These are phyloP conservation scores for Aspergillus funiculosus DNA, from an alignment of 495 filamentous ascomycete genomes.

Conservation along the genomic window DNA sequence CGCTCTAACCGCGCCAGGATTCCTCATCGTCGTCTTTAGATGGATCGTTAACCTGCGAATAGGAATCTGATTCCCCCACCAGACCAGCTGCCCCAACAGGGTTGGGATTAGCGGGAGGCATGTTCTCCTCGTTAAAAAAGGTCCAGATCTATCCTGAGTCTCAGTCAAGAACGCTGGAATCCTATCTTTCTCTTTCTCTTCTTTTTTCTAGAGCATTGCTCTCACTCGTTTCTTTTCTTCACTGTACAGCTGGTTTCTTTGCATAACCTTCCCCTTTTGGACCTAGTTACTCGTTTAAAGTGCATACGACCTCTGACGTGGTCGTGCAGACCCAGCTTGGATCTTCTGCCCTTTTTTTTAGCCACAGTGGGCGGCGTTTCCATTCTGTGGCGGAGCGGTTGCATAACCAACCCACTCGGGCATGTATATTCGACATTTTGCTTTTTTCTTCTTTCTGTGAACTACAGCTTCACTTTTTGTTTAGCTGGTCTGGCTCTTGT, in stretches of 20 bases:
- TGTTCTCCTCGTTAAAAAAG: conserved; percentile 23
- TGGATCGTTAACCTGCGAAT: conserved; percentile 22
- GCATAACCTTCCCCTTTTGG: conserved; percentile 13
- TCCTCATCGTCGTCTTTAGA: conserved; percentile 21
- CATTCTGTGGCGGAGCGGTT: conserved; percentile 42
- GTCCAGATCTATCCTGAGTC: conserved; percentile 22
- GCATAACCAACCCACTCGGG: conserved; percentile 21
- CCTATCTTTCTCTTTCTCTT: conserved; percentile 12
- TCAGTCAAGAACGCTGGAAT: conserved; percentile 8
- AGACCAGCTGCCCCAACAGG: conserved; percentile 10
- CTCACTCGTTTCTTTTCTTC: conserved; percentile 14
- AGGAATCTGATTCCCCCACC: conserved; percentile 15
- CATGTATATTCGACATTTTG: conserved; percentile 9
- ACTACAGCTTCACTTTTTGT: conserved; percentile 9
- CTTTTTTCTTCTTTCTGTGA: conserved; percentile 1
- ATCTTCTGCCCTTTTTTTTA: conserved; percentile 21
- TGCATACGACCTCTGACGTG: conserved; percentile 25
- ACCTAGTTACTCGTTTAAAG: conserved; percentile 6
- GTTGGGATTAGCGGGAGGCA: conserved; percentile 20
- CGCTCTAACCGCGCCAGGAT: conserved; percentile 27
- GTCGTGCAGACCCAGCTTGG: conserved; percentile 25
- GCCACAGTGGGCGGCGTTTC: conserved; percentile 24
- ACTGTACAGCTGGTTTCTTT: conserved; percentile 10
- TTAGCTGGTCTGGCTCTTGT: background rate
- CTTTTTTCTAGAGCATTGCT: conserved; percentile 7